Base-by-base conservation (phyloP, 192 early-diverging fungal species). In the Entomortierella lignicola region DNA sequence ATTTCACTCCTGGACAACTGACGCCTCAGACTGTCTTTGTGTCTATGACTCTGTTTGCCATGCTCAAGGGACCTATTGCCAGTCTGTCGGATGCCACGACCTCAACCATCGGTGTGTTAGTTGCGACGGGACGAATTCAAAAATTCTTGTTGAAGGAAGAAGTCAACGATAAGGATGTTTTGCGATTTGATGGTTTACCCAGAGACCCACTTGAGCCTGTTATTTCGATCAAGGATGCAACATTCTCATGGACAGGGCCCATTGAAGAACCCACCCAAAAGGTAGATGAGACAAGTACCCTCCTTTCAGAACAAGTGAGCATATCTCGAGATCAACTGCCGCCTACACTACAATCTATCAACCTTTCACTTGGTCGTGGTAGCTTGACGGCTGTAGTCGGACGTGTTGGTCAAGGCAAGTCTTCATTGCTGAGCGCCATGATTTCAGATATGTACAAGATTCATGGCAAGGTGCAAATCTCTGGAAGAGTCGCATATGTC, bases 361-460 rank as follows among this genome's bases (percentile, higher is more conserved):
- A 59, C 31, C 66, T 66, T 15, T 29, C 58, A 12, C 83, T 88
- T 6, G 66, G 83, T 0, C 85, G 87, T 42, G 58, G 71, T 55
- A 8, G 81, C 89, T 5, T 95, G 85, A 90, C 71, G 88, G 44
- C 87, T 77, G 57, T 89, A 23, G 73, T 77, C 0, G 73, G 73
- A 85, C 57, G 88, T 69, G 15, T 87, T 86, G n/a, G 83, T 89
- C 52, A 88, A 88, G 87, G 87, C 23, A 89, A 89, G 54, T 87
- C 90, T 13, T 87, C 81, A 2, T 48, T 84, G 12, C 51, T 84
- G 8, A 69, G 64, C 18, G 67, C 77, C 60, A 69, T 97, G 18
- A 84, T 98, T 8, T 94, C 94, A 25, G 97, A 99, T 66, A 96
- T 96, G 94, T 88, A 92, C 66, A 88, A 85, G 51, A 25, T 84